These are phyloP conservation scores for Pseudomicrostroma phylloplanum DNA, from an alignment of 1,284 basidiomycete species.

Conservation along the genomic window DNA sequence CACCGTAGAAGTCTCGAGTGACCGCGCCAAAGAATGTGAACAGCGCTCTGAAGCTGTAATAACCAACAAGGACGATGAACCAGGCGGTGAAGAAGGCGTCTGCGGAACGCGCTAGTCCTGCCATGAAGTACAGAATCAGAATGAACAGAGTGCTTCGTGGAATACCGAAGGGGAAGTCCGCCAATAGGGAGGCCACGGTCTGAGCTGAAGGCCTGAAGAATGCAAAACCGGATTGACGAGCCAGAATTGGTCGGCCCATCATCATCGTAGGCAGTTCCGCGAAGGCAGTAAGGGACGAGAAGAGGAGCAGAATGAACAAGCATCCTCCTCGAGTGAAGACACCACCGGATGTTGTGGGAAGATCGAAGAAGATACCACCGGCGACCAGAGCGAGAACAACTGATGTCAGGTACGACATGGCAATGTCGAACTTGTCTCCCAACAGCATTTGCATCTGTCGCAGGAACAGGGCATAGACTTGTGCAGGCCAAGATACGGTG, in stretches of 20 bases:
- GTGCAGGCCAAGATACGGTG: constrained; percentile 62
- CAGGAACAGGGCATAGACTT: constrained; percentile 59
- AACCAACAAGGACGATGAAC: constrained; percentile 53
- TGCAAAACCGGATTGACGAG: constrained; percentile 33
- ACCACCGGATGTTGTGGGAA: constrained; percentile 25
- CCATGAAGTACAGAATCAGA: constrained; percentile 50
- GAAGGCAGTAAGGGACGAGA: constrained; percentile 53
- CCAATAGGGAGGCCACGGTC: constrained; percentile 34
- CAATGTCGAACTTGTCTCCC: constrained; percentile 75
- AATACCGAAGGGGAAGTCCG: constrained; percentile 53
- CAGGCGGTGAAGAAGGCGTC: constrained; percentile 55
- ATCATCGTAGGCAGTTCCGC: constrained; percentile 37
- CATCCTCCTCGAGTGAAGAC: constrained; percentile 40
- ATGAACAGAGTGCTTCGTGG: constrained; percentile 52
- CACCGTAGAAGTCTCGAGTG: constrained; percentile 31
- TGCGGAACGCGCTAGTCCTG: constrained; percentile 26
- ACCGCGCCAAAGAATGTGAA: constrained; percentile 36
- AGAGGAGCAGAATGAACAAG: constrained; percentile 54
- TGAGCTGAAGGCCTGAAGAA: constrained; percentile 47
- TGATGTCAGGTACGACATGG: constrained; percentile 51
- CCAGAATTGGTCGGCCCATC: constrained; percentile 32
- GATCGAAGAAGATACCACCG: constrained; percentile 66
- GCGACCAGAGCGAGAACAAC: constrained; percentile 65
- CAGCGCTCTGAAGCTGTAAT: constrained; percentile 35
- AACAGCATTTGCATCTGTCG: constrained; percentile 71